Conservation (phyloP, 2,329 filamentous ascomycete species). For the Alternaria ventricosa region DNA sequence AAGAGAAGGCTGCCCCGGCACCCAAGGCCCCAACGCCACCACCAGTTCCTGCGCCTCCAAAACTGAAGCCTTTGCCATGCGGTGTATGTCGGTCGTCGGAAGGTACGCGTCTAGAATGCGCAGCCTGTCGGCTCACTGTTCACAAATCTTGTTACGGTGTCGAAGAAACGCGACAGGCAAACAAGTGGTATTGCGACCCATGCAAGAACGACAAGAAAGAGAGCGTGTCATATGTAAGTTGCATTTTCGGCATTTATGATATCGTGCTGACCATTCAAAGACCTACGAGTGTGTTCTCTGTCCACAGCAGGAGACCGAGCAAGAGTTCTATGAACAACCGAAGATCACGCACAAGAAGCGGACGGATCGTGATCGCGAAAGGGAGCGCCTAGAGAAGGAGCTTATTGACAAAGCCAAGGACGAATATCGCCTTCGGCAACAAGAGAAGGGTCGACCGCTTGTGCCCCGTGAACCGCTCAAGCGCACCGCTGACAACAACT, state of each 20-base stretch:
- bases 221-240: conserved; percentile 82
- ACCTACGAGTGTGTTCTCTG: conserved; percentile 94
- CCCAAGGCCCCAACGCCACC: conserved; percentile 60
- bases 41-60: conserved; percentile 76
- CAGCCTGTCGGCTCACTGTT: conserved; percentile 88
- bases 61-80: conserved; percentile 80
- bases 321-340: conserved; percentile 83
- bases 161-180: conserved; percentile 67
- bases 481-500: conserved; percentile 94
- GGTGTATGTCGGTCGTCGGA: conserved; percentile 81
- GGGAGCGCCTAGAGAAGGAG: conserved; percentile 84
- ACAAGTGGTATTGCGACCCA: conserved; percentile 94
- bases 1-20: conserved; percentile 55
- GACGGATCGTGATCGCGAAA: conserved; percentile 87
- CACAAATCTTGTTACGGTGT: conserved; percentile 95
- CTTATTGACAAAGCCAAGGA: conserved; percentile 79
- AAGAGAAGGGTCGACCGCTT: conserved; percentile 80
- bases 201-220: conserved; percentile 93
- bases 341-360: conserved; percentile 87
- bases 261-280: conserved; percentile 51
- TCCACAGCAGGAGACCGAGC: conserved; percentile 78
- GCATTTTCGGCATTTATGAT: background rate
- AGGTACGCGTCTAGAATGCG: conserved; percentile 68
- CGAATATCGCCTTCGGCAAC: conserved; percentile 82
- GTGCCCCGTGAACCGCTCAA: conserved; percentile 91